Base-by-base conservation (phyloP, 78 protist species). In the Paulinella micropora region DNA sequence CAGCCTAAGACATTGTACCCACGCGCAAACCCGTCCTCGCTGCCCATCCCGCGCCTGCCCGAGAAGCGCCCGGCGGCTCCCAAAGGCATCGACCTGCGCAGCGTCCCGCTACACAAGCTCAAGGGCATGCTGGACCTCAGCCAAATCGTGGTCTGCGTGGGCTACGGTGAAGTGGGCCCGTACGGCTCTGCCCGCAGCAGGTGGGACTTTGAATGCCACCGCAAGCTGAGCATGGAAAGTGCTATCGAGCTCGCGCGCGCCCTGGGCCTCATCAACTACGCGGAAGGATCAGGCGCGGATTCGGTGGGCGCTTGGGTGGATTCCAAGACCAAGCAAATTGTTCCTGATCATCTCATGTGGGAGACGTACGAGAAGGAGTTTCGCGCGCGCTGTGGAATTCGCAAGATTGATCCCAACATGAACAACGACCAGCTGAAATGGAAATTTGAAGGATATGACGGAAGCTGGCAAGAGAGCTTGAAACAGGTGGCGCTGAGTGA, bases 151-250 rank as follows among this genome's bases (percentile, higher is more conserved):
- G 93, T 91, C 36, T 35, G 89, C 9, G 83, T 89, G n/a, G 95
- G 95, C 4, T 93, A 40, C 83, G 95, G 95, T 26, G 95, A 93
- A 77, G 90, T 91, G n/a, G 95, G 95, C 1, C 95, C 95, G 28
- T 93, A 51, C 87, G 95, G 95, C 29, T 83, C 35, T 90, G 3
- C 91, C 0, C 69, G 91, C 79, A 87, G 90, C 6, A 67, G 86
- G 86, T 88, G 90, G 90, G 79, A 88, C 34, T 64, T 87, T 36
- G 89, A 87, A 40, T 3, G 69, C 37, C 0, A 79, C 79, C 90
- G 94, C 89, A 38, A 86, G 79, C 89, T 93, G 90, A 83, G 91
- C 32, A 86, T 93, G 36, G 95, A 93, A 89, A 93, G 95, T 41
- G 90, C 92, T 37, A 34, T 93, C 34, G 92, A 93, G 87, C 0